Percentiles rank a stretch among this genome's conserved stretches.
phyloP scores from a whole-genome alignment of 202 grass and related monocot genomes.

The Carex sylvatica region DNA sequence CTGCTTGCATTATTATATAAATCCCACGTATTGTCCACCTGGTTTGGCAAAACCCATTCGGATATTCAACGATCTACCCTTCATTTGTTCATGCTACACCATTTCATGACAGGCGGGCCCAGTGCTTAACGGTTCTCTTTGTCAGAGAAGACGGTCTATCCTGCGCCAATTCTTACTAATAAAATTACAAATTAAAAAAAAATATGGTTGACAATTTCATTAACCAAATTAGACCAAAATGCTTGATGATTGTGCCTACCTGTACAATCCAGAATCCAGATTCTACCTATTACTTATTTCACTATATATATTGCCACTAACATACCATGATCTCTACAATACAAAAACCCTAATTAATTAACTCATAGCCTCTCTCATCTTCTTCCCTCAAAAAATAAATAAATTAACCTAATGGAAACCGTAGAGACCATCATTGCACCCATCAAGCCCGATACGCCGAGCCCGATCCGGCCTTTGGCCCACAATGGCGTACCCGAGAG shows the following conservation, averaged over 20 bases:
- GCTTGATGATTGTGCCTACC: neutral
- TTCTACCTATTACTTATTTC: neutral
- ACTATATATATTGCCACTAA: constrained; percentile 16
- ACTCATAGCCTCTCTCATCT: neutral
- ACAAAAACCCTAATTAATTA: constrained; percentile 25
- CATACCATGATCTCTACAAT: constrained; percentile 14
- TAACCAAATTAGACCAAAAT: neutral
- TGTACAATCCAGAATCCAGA: neutral
- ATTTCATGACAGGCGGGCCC: neutral
- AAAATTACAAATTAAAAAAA: neutral
- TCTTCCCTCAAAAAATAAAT: no score
- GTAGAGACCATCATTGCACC: neutral
- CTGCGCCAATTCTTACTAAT: neutral
- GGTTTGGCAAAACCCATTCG: neutral
- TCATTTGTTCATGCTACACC: neutral
- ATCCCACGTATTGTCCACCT: constrained; percentile 23
- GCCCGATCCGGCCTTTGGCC: neutral
- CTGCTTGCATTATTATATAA: constrained; percentile 12
- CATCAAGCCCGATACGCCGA: neutral
- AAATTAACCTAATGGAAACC: neutral
- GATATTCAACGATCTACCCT: neutral
- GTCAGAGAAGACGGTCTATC: neutral
- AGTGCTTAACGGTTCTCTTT: neutral
- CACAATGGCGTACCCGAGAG: neutral
- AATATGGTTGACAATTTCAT: neutral